Evolutionary conservation across 1,139 yeast species (phyloP).

Genomic region (Candida sp.): DNA sequence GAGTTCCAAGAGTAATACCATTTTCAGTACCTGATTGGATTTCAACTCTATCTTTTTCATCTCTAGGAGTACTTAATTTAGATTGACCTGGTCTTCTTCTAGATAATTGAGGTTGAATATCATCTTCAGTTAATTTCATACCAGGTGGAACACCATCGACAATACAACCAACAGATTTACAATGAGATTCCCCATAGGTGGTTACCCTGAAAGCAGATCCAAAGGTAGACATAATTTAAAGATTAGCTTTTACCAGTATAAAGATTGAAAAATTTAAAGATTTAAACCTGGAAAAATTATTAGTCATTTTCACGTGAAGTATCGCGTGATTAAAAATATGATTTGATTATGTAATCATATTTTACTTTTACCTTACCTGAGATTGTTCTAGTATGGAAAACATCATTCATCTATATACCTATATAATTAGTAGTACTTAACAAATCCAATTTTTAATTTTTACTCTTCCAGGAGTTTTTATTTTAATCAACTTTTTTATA

Average conservation of each 20-base stretch:
- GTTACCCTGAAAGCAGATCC: constrained; percentile 63
- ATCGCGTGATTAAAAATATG: neutral
- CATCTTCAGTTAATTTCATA: constrained; percentile 75
- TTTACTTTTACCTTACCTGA: too few relatives aligned
- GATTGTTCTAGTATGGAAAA: too few relatives aligned
- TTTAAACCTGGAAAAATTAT: neutral
- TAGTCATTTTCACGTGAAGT: neutral
- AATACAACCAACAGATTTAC: constrained; percentile 97
- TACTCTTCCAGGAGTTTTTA: too few relatives aligned
- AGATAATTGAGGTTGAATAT: constrained; percentile 91
- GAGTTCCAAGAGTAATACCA: constrained; percentile 91
- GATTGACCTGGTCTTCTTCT: constrained; percentile 99
- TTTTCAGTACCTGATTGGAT: constrained; percentile 95
- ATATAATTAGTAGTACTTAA: too few relatives aligned
- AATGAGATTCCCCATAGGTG: constrained; percentile 97
- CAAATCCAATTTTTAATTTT: too few relatives aligned
- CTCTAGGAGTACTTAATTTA: constrained; percentile 88
- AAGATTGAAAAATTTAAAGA: neutral
- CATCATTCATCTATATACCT: too few relatives aligned
- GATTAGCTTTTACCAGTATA: neutral
- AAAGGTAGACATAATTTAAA: constrained; percentile 36
- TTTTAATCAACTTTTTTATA: neutral
- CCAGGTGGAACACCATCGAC: constrained; percentile 99
- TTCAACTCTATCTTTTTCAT: constrained; percentile 88
- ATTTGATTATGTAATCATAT: too few relatives aligned